Evolutionary conservation across 2,329 filamentous ascomycete species (phyloP).

Genomic region (Apiospora rasikravindrae): DNA sequence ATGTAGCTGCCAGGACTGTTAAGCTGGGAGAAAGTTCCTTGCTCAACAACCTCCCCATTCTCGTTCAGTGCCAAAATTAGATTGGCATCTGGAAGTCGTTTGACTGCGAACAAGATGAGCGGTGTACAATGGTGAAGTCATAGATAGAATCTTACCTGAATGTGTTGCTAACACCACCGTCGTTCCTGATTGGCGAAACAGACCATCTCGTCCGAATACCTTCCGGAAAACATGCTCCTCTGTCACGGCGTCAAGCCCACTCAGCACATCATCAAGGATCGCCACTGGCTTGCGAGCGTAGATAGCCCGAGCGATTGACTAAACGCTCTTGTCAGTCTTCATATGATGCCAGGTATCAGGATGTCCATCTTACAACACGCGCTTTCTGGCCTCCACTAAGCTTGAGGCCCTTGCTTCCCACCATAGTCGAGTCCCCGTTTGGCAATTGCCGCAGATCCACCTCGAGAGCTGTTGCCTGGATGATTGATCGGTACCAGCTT

Average conservation of each 20-base stretch:
- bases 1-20: conserved; percentile 40
- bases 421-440: conserved; percentile 33
- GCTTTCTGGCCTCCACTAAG: conserved; percentile 37
- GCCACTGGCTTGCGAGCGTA: conserved; percentile 26
- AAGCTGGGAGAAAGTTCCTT: conserved; percentile 41
- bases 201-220: conserved; percentile 24
- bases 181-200: conserved; percentile 25
- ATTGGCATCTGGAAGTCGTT: conserved; percentile 39
- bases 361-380: conserved; percentile 19
- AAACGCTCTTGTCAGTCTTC: not conserved
- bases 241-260: conserved; percentile 28
- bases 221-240: conserved; percentile 23
- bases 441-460: conserved; percentile 29
- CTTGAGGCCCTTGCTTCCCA: conserved; percentile 36
- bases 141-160: not conserved
- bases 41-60: conserved; percentile 38
- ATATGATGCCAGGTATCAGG: not conserved
- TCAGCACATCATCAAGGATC: conserved; percentile 30
- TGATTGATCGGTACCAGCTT: conserved; percentile 24
- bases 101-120: conserved; percentile 5
- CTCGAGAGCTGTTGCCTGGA: conserved; percentile 27
- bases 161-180: conserved; percentile 37
- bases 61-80: conserved; percentile 39
- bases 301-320: conserved; percentile 29
- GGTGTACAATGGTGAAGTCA: not conserved